Base-by-base conservation (phyloP, 2,329 filamentous ascomycete genomes). In the Xenoacremonium recifei region DNA sequence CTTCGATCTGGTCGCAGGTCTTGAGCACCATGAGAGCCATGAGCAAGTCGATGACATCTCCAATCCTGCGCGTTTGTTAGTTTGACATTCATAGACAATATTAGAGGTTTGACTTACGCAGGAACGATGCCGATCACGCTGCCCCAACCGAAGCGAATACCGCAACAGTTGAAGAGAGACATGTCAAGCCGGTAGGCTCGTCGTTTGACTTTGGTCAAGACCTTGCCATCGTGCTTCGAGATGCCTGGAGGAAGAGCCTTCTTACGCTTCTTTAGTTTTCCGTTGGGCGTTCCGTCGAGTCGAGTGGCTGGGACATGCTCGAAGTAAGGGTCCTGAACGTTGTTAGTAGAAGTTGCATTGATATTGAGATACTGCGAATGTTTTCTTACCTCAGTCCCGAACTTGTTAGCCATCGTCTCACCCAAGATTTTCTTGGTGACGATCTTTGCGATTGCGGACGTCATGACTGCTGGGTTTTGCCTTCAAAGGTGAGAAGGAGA, bases 121-220 rank as follows among this genome's bases (percentile, higher is more conserved):
- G 93, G 93, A 40, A 97, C 66, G 6, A 97, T 62, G 12, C 85
- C 93, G 56, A 97, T 88, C 44, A 96, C 79, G 55, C 85, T 87
- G 38, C 87, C 82, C 89, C 90, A 96, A 40, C 93, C 93, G 60
- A 97, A 91, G 44, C 84, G 80, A 45, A 95, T 77, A 32, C 90
- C 89, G 50, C 86, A 80, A 60, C 89, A 80, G 59, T 80, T 90
- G 71, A 92, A 95, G 5, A 96, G 78, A 41, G 79, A 80, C 73
- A 89, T 86, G 65, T 97, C 93, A 19, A 96, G 79, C 27, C 82
- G 78, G 67, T 96, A 95, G 23, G 93, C 90, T 44, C 86, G 79
- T 55, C 85, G 80, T 66, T 95, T 92, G 55, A 95, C 89, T 56
- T 85, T 86, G 55, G 86, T 95, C 50, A 97, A 81, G 53, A 96